A percentile compares a stretch with the other conserved stretches of the same genome.
Conservation (phyloP, 169 alveolate genomes). For the Plasmodium chabaudi region DNA sequence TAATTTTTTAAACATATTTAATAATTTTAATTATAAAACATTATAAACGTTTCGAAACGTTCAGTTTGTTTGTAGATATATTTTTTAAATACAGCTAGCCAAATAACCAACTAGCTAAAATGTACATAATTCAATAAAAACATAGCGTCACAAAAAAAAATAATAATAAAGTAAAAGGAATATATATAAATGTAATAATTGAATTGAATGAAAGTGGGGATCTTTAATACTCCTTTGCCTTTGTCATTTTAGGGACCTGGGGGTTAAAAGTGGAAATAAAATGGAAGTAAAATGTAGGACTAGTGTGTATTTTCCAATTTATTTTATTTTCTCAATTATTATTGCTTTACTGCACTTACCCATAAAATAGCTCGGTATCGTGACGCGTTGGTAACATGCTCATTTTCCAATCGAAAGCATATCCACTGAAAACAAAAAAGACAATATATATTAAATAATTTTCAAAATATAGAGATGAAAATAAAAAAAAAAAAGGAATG, state of each 20-base stretch:
- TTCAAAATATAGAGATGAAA: neutral
- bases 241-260: constrained; percentile 55
- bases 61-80: too few species aligned
- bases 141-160: neutral
- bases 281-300: neutral
- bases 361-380: constrained; percentile 88
- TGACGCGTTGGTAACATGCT: constrained; percentile 89
- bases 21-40: too few species aligned
- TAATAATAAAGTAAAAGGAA: neutral
- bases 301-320: neutral
- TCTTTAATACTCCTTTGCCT: constrained; percentile 30
- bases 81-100: too few species aligned
- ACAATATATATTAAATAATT: neutral
- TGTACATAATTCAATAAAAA: neutral
- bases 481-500: neutral
- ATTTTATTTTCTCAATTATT: constrained; percentile 45
- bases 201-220: neutral
- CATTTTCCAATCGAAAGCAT: constrained; percentile 88
- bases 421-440: constrained; percentile 82
- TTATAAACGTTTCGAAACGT: too few species aligned
- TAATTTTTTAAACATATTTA: too few species aligned
- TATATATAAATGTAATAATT: neutral
- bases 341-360: constrained; percentile 82
- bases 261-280: neutral
- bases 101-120: too few species aligned